phyloP scores from a whole-genome alignment of 2,329 filamentous ascomycete genomes.

The Colletotrichum graminicola region DNA sequence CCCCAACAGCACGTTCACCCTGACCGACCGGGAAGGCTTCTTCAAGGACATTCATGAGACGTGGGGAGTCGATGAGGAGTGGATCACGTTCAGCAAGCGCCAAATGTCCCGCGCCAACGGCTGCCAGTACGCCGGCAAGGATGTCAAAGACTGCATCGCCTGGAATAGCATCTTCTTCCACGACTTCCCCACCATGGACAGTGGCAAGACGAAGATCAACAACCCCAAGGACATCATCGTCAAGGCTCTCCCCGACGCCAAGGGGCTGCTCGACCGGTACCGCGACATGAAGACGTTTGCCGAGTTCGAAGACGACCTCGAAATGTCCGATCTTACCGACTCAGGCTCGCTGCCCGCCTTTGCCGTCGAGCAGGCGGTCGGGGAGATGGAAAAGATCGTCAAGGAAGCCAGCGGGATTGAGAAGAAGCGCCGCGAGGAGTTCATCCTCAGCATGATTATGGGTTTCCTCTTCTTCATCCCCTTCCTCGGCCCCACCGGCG shows the following conservation, averaged over 20 bases:
- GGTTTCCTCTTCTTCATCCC: constrained; percentile 17
- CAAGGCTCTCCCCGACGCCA: background rate
- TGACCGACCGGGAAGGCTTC: background rate
- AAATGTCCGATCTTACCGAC: constrained; percentile 2
- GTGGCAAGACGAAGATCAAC: constrained; percentile 33
- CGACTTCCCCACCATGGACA: constrained; percentile 39
- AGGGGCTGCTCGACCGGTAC: background rate
- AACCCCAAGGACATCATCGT: constrained; percentile 45
- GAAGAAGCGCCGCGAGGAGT: constrained; percentile 10
- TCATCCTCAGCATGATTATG: constrained; percentile 11
- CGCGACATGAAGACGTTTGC: constrained; percentile 1
- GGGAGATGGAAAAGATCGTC: background rate
- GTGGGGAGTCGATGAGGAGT: background rate
- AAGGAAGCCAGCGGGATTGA: background rate
- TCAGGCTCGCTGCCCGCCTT: constrained; percentile 11
- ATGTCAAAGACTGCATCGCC: constrained; percentile 30
- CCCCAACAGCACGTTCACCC: constrained; percentile 1
- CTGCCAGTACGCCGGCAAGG: constrained; percentile 37
- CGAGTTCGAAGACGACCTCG: constrained; percentile 1
- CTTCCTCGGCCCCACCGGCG: constrained; percentile 12
- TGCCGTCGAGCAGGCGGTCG: constrained; percentile 5
- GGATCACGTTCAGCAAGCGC: background rate
- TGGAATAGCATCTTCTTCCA: constrained; percentile 35
- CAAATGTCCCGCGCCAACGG: constrained; percentile 43
- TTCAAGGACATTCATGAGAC: background rate